These are phyloP conservation scores for Cronartium quercuum DNA, from an alignment of 1,284 basidiomycete genomes.

Conservation along the genomic window DNA sequence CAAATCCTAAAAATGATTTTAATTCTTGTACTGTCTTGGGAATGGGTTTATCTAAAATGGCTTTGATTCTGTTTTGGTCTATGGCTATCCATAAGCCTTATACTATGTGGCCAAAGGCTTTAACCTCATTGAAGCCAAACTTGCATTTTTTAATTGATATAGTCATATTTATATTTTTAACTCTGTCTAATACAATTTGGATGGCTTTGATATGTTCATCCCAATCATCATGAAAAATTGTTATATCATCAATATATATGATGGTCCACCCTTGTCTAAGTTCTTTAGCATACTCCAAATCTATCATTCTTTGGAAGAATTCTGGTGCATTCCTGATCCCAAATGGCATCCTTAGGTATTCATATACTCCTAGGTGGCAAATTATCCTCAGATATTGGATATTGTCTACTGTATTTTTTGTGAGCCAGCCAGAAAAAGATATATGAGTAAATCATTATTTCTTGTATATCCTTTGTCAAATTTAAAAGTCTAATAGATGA, in stretches of 20 bases:
- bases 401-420: too few relatives aligned
- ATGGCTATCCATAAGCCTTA: too few relatives aligned
- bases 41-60: not conserved
- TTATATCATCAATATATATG: not conserved
- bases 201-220: not conserved
- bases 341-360: conserved; percentile 2
- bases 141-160: not conserved
- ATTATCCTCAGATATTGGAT: too few relatives aligned
- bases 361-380: not conserved
- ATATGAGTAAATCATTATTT: too few relatives aligned
- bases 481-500: too few relatives aligned
- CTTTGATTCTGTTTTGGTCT: not conserved
- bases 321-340: not conserved
- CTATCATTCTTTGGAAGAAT: not conserved
- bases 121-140: conserved; percentile 5
- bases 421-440: too few relatives aligned
- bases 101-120: conserved; percentile 58
- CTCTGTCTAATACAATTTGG: not conserved
- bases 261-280: not conserved
- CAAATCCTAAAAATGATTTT: not conserved
- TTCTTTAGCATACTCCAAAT: not conserved
- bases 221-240: not conserved
- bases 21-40: not conserved
- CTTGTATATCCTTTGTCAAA: too few relatives aligned
- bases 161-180: not conserved